phyloP scores from a whole-genome alignment of 768 basidiomycete species.

The Mycena galericulata region DNA sequence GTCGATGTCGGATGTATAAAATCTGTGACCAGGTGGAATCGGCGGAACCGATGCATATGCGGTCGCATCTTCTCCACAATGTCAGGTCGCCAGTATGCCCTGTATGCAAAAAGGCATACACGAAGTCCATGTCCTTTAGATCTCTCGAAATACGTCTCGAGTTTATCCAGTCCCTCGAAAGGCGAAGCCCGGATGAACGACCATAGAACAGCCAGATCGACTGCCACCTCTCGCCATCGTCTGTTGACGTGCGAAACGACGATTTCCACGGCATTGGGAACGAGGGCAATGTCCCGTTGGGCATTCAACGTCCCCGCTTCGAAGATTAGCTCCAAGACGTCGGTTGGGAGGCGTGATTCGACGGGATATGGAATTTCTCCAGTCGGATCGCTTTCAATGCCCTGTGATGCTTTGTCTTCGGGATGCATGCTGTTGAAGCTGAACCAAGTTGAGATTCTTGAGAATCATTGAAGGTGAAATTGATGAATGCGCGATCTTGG shows the following conservation, averaged over 20 bases:
- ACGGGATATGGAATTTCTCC: slow-evolving; percentile 11
- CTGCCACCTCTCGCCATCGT: slow-evolving; percentile 29
- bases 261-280: slow-evolving; percentile 23
- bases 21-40: slow-evolving; percentile 29
- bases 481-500: background rate
- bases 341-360: slow-evolving; percentile 32
- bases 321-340: slow-evolving; percentile 32
- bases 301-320: slow-evolving; percentile 24
- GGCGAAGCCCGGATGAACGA: slow-evolving; percentile 26
- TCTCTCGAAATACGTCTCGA: slow-evolving; percentile 22
- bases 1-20: slow-evolving; percentile 21
- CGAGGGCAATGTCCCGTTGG: background rate
- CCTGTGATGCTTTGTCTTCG: slow-evolving; percentile 10
- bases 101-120: slow-evolving; percentile 29
- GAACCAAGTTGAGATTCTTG: background rate
- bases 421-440: slow-evolving; percentile 23
- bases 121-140: slow-evolving; percentile 27
- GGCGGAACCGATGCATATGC: slow-evolving; percentile 27
- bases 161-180: slow-evolving; percentile 26
- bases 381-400: slow-evolving; percentile 8
- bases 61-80: slow-evolving; percentile 20
- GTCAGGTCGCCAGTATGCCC: slow-evolving; percentile 19
- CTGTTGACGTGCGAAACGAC: slow-evolving; percentile 28
- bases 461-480: background rate
- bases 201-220: slow-evolving; percentile 30